phyloP scores from a whole-genome alignment of 805 yeast genomes.

The Starmera amethionina region DNA sequence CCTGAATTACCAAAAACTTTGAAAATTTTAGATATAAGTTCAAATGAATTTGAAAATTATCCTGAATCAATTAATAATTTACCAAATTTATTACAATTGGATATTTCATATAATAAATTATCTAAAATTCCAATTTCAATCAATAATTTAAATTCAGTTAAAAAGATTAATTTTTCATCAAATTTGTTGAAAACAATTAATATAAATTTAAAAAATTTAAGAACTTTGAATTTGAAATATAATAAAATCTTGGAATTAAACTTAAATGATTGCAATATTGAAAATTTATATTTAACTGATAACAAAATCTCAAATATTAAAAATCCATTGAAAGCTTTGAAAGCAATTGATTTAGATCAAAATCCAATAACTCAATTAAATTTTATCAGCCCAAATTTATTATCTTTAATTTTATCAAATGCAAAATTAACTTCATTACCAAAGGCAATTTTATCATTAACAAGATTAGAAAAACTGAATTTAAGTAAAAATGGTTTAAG shows the following conservation, averaged over 20 bases:
- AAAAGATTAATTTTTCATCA: slow-evolving; percentile 65
- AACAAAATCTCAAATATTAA: slow-evolving; percentile 66
- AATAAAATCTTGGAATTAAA: slow-evolving; percentile 41
- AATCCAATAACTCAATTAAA: slow-evolving; percentile 76
- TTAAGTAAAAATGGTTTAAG: slow-evolving; percentile 79
- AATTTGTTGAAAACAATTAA: slow-evolving; percentile 39
- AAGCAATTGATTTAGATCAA: slow-evolving; percentile 63
- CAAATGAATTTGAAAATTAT: slow-evolving; percentile 55
- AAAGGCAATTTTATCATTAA: slow-evolving; percentile 48
- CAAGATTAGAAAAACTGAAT: slow-evolving; percentile 60
- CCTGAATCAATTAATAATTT: slow-evolving; percentile 62
- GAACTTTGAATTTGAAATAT: slow-evolving; percentile 69
- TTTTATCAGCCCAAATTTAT: slow-evolving; percentile 44
- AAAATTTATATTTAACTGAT: slow-evolving; percentile 64
- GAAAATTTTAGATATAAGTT: slow-evolving; percentile 61
- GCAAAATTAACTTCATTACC: slow-evolving; percentile 77
- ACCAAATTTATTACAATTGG: slow-evolving; percentile 51
- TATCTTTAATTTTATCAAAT: slow-evolving; percentile 66
- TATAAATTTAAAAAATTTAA: slow-evolving; percentile 41
- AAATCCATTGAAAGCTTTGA: slow-evolving; percentile 50
- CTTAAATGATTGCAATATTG: slow-evolving; percentile 43
- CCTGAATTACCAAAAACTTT: slow-evolving; percentile 51
- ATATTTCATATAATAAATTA: slow-evolving; percentile 74
- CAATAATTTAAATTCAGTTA: slow-evolving; percentile 47
- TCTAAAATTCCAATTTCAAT: slow-evolving; percentile 50